Evolutionary conservation across 495 filamentous ascomycete species (phyloP), one percentile per base, ranked within the genome.

Genomic region (Neurospora tetrasperma): DNA sequence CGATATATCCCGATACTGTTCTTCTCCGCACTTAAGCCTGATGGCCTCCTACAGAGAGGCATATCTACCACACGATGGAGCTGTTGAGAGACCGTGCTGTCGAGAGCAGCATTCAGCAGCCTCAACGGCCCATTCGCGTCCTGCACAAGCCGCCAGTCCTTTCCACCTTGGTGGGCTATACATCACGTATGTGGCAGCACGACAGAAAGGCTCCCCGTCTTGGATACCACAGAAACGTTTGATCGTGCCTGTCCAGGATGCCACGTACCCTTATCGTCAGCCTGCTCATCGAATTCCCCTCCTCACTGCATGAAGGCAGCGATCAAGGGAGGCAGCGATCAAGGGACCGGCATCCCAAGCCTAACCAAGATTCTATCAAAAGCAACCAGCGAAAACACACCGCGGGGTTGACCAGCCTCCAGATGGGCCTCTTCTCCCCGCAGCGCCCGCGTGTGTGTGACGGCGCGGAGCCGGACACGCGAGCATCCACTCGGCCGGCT

Each of bases 191-290:
- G 54, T 66, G 54, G 54, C 54, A 66, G 54, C 54, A 66, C 27
- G 3, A 66, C 54, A 66, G 54, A 62, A 66, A 66, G 27, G 27
- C 27, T 35, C 54, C 31, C 54, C 54, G 54, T 66, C 54, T 66
- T 66, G 54, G 27, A 66, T 66, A 66, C 54, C 54, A 66, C 54
- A 35, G 54, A 35, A 66, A 66, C 54, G 0, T 66, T 7, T 35
- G 54, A 4, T 66, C 2, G 27, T 66, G 54, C 27, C 54, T 66
- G 27, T 66, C 54, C 54, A 66, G 54, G 54, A 66, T 66, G 54
- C 54, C 54, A 66, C 54, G 54, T 66, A 66, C 54, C 54, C 27
- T 66, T 66, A 66, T 66, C 54, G 54, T 66, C 54, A 66, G 54
- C 54, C 54, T 66, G 54, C 14, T 66, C 54, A 66, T 16, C 27